Base-by-base conservation (phyloP, 768 basidiomycete genomes). In the Royoungia palumana region DNA sequence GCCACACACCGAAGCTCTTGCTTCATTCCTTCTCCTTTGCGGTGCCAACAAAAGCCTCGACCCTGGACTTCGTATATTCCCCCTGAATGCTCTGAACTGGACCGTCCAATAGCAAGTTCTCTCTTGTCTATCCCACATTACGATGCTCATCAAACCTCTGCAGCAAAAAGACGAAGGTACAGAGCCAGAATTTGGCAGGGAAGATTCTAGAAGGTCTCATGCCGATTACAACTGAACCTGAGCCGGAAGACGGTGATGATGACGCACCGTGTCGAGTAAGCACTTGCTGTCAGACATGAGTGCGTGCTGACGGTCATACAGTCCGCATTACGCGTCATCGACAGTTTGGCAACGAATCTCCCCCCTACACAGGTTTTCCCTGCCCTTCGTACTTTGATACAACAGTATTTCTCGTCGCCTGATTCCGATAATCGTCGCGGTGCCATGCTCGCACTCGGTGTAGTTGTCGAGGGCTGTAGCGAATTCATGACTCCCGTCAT, bases 341-440 rank as follows among this genome's bases (percentile, higher is more conserved):
- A 99, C 64, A 82, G 85, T 41, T 83, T 99, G 43, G 85, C 94
- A 6, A 94, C 94, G 50, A 85, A 83, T 55, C 80, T 99, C 13
- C 96, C 96, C 11, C 95, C 96, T 6, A 79, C 81, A 21, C 96
- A 97, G 72, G 94, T 98, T 51, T 98, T 97, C 85, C 93, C 94
- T 9, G 79, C 90, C 13, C 83, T 99, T 32, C 89, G 87, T 51
- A 70, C 66, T 32, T 80, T 94, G 57, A 89, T 98, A 47, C 78
- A 85, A 53, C 79, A 87, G 47, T 97, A 94, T 71, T 89, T 94
- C 72, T 73, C 77, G 7, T 94, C 92, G 2, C 69, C 82, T 7
- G 85, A 97, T 56, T 79, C 92, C 0, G 73, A 78, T 44, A 73
- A 83, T 61, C 86, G 96, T 27, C 94, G 95, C 45, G 89, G 90